Evolutionary conservation across 768 basidiomycete genomes (phyloP), one percentile per base, ranked within the genome.

Genomic region (Dentipellis sp.): DNA sequence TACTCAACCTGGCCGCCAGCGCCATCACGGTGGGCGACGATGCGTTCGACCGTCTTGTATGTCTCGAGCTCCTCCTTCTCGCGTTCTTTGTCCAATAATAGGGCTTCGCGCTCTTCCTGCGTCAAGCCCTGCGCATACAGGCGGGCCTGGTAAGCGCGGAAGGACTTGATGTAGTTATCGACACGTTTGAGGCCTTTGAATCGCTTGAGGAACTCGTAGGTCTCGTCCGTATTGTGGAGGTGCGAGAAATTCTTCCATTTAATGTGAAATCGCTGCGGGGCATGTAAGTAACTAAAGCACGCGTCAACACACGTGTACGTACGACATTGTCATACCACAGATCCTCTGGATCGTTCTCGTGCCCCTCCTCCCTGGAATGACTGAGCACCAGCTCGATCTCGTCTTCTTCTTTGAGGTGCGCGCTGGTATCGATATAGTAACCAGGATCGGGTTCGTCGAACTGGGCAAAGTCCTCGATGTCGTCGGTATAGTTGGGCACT

Each of bases 181-280:
- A 99, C 91, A 52, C 94, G 90, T 71, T 98, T 98, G 63, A 97
- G 78, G 23, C 97, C 97, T 67, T 86, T 90, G 80, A 88, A 98
- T 22, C 88, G 83, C 70, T 95, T 97, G 57, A 98, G 75, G 71
- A 95, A 97, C 66, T 93, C 86, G 75, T 97, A 97, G 14, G 86
- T 86, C 72, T 99, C 97, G 67, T 98, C 95, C n/a, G 97, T 99
- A 67, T 99, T 97, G 75, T 98, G 97, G 14, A 98, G 78, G 68
- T 98, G 95, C 10, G 94, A 97, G 71, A 94, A 98, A 63, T 84
- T 85, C 71, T 98, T 97, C 97, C 97, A 99, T 72, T 99, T 99
- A 77, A 99, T 94, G 68, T 97, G 93, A 76, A 88, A 99, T 52
- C 94, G 93, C 94, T 97, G 66, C 3, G 62, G 58, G 22, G 55